These are phyloP conservation scores for Elsinoe arachidis DNA, from an alignment of 2,329 filamentous ascomycete species.

Conservation along the genomic window DNA sequence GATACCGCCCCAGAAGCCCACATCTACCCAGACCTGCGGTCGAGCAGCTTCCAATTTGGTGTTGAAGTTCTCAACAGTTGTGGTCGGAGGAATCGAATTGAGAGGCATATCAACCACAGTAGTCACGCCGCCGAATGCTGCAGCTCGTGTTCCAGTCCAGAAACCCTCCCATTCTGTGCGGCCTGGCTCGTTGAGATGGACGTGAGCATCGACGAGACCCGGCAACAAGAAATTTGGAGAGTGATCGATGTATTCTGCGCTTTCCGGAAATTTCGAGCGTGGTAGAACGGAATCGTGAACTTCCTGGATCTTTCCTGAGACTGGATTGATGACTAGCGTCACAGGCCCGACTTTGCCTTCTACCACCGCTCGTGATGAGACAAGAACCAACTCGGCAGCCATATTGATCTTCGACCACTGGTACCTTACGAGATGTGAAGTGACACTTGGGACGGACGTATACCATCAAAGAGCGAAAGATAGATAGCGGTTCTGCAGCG, in stretches of 20 bases:
- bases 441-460: neutral
- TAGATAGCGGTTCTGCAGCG: neutral
- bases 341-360: slow-evolving; percentile 69
- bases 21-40: slow-evolving; percentile 94
- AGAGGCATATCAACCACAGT: slow-evolving; percentile 97
- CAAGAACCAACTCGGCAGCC: slow-evolving; percentile 49
- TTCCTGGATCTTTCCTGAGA: slow-evolving; percentile 74
- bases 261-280: slow-evolving; percentile 60
- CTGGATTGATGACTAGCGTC: slow-evolving; percentile 68
- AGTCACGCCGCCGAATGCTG: slow-evolving; percentile 90
- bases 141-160: slow-evolving; percentile 85
- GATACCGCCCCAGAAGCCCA: slow-evolving; percentile 95
- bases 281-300: slow-evolving; percentile 69
- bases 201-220: slow-evolving; percentile 90
- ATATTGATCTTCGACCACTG: neutral
- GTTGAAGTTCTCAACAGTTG: slow-evolving; percentile 69
- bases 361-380: slow-evolving; percentile 75
- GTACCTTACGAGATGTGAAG: neutral
- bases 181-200: slow-evolving; percentile 94
- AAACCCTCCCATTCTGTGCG: slow-evolving; percentile 98
- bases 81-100: slow-evolving; percentile 94
- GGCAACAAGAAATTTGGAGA: slow-evolving; percentile 78
- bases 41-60: slow-evolving; percentile 78
- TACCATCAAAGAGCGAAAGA: neutral
- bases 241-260: slow-evolving; percentile 70